Base-by-base conservation (phyloP, 129 eudicot genomes). In the Flaveria sonorensis region DNA sequence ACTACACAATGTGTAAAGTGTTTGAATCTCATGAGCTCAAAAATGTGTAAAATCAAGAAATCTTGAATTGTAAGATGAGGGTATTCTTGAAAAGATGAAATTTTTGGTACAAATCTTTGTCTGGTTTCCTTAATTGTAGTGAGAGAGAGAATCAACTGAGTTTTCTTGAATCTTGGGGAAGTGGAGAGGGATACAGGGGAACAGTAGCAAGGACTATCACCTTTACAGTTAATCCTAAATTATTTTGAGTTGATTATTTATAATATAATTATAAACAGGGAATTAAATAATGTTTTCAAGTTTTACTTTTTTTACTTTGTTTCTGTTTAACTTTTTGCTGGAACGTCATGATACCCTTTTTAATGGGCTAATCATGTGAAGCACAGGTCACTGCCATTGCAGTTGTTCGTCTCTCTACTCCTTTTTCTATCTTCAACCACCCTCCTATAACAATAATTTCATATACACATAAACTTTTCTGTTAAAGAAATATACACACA, bases 291-390 rank as follows among this genome's bases (percentile, higher is more conserved):
- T 73, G 55, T 56, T 4, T 4, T 6, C 56, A 39, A 66, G 26
- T 66, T 66, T 30, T 4, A 36, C 40, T 6, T 18, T 28, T 71
- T 71, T 73, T 39, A 57, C 68, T 24, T 60, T 63, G 50, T 79
- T 79, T 79, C 53, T 71, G 43, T 68, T 78, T 78, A 72, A 71
- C 77, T 79, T 79, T 72, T 71, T 79, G 60, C 56, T 72, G 78
- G 83, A 79, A 71, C 68, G 57, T 48, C 64, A 47, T 79, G 72
- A 79, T 79, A 72, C 72, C 72, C 77, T 63, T 71, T 78, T 53
- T 61, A 36, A 71, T 60, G 72, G 83, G 83, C 77, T 70, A 48
- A 79, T 79, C 83, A 79, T 79, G 83, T 79, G 83, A 79, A 71
- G 26, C 48, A 60, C 53, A 70, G 77, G 82, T 78, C 82, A 78